Conservation (phyloP, 768 basidiomycete species). For the Boletus huronensis region DNA sequence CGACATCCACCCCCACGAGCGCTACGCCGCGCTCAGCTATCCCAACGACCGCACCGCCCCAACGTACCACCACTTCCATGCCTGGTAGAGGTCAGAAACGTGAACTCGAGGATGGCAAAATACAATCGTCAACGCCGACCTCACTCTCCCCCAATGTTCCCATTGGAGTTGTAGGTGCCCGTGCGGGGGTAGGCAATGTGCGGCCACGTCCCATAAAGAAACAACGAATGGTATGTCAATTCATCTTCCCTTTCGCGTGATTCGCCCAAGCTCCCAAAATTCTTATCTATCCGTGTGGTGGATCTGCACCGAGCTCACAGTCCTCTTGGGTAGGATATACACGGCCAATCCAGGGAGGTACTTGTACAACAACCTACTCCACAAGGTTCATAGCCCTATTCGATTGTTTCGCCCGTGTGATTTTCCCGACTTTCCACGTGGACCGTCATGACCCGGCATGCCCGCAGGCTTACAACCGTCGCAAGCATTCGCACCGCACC, state of each 20-base stretch:
- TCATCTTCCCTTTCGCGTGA: neutral
- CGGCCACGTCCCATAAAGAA: conserved; percentile 74
- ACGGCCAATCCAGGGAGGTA: conserved; percentile 61
- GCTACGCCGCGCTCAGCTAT: conserved; percentile 30
- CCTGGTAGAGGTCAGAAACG: conserved; percentile 34
- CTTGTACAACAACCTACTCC: conserved; percentile 73
- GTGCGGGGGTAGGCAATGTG: conserved; percentile 54
- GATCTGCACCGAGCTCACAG: conserved; percentile 6
- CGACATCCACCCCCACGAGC: conserved; percentile 34
- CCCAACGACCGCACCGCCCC: conserved; percentile 24
- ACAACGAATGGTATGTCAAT: conserved; percentile 60
- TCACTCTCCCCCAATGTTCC: conserved; percentile 23
- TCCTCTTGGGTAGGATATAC: conserved; percentile 46
- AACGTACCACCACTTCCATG: conserved; percentile 12
- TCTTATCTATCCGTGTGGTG: neutral
- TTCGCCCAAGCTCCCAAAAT: neutral
- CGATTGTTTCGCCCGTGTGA: neutral
- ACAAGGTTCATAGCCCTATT: conserved; percentile 49
- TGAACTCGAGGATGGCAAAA: conserved; percentile 26
- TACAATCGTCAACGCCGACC: conserved; percentile 22
- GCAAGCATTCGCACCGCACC: conserved; percentile 1
- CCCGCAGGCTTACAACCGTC: conserved; percentile 6
- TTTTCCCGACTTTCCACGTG: conserved; percentile 5
- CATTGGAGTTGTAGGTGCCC: conserved; percentile 43
- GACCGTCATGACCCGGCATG: conserved; percentile 5